A percentile compares a stretch with the other conserved stretches of the same genome.
These are phyloP conservation scores for Perkinsus olseni DNA, from an alignment of 169 alveolate species.

Conservation along the genomic window DNA sequence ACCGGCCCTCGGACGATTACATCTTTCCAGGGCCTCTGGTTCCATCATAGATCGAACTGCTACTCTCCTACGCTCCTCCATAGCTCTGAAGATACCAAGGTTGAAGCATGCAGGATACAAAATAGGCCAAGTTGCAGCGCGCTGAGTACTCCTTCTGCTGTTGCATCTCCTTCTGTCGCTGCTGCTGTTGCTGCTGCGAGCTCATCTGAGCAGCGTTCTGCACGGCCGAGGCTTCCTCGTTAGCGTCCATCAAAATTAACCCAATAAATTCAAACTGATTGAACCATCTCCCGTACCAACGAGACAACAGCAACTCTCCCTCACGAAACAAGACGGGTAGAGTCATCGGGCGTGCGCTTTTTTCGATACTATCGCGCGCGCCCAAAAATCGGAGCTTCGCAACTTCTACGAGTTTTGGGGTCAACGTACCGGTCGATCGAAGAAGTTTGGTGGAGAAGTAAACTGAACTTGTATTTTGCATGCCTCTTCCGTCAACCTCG, in stretches of 20 bases:
- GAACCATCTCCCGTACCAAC: too few relatives aligned
- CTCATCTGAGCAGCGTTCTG: background rate
- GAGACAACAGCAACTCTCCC: background rate
- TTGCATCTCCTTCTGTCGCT: background rate
- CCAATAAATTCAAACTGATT: background rate
- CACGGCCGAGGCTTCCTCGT: background rate
- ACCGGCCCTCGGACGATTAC: background rate
- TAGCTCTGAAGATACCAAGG: background rate
- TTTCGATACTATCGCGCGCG: too few relatives aligned
- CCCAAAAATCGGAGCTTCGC: too few relatives aligned
- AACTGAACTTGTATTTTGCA: background rate
- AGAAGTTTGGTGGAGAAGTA: too few relatives aligned
- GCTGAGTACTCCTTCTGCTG: background rate
- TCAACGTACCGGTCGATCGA: too few relatives aligned
- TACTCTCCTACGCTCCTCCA: background rate
- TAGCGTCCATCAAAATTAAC: background rate
- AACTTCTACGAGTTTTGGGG: too few relatives aligned
- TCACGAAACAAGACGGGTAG: background rate
- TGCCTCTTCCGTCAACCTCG: background rate
- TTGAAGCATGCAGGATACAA: background rate
- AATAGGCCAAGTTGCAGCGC: background rate
- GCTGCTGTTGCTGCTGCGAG: background rate
- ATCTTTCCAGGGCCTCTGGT: background rate
- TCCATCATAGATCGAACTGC: background rate
- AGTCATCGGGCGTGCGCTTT: too few relatives aligned